These are phyloP conservation scores for Flaveria bidentis DNA, from an alignment of 129 eudicot species.

Conservation along the genomic window DNA sequence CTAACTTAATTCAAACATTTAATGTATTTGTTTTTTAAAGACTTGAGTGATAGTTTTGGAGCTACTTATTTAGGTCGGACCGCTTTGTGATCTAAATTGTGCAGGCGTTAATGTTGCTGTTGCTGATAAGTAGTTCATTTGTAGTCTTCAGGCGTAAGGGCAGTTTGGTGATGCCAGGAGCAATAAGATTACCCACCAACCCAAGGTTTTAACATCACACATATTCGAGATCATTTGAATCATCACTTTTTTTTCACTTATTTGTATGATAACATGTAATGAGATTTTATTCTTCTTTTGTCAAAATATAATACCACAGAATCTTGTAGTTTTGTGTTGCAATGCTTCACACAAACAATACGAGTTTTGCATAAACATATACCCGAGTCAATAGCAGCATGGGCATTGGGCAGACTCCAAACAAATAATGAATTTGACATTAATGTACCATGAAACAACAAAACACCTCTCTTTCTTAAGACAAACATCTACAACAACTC, in stretches of 20 bases:
- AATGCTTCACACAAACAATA: background rate
- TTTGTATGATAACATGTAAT: slow-evolving; percentile 24
- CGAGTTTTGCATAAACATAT: background rate
- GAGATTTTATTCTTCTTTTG: background rate
- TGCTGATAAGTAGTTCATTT: slow-evolving; percentile 61
- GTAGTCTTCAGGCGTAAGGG: slow-evolving; percentile 60
- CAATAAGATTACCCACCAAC: slow-evolving; percentile 61
- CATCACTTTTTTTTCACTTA: background rate
- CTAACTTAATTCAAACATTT: no score
- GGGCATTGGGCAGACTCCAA: slow-evolving; percentile 32
- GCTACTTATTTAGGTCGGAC: background rate
- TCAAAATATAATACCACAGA: slow-evolving; percentile 19
- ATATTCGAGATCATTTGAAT: background rate
- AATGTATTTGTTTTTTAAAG: background rate
- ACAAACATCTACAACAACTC: slow-evolving; percentile 45
- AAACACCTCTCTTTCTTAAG: slow-evolving; percentile 14
- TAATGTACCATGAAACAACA: slow-evolving; percentile 39
- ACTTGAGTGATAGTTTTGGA: background rate
- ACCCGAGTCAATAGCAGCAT: background rate
- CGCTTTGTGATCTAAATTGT: slow-evolving; percentile 1
- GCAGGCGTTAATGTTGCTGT: slow-evolving; percentile 66
- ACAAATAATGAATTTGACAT: slow-evolving; percentile 55
- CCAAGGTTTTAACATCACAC: slow-evolving; percentile 54
- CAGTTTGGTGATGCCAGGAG: slow-evolving; percentile 46
- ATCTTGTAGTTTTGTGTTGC: slow-evolving; percentile 13